Evolutionary conservation across 495 filamentous ascomycete genomes (phyloP), one percentile per base, ranked within the genome.

Genomic region (Xylaria cubensis): DNA sequence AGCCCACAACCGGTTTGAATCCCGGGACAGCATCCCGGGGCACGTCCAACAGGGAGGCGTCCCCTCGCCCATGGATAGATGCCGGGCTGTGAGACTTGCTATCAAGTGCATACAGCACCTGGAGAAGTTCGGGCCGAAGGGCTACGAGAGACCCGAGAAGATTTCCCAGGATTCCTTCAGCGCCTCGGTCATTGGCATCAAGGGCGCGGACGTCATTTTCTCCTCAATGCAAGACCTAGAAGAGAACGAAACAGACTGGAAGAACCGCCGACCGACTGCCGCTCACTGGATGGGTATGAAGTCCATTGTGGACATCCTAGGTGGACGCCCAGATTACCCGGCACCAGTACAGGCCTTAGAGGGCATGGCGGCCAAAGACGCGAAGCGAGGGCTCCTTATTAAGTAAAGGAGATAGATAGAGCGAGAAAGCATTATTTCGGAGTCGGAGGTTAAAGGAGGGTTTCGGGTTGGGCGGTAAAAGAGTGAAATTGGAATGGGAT

Each of bases 11-110:
- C 88, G 94, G 0, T 99, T 98, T 74, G 97, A 99, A 78, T 92
- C 93, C n/a, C 90, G 95, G 63, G 91, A 93, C 76, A 94, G 93
- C 50, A 93, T 98, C 48, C 97, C 97, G 0, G 97, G 97, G 26
- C 96, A 99, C 82, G 96, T 98, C 75, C 96, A 98, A 80, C 95
- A 99, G 82, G 96, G 96, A 76, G 94, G 94, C 50, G 94, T 92
- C 29, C 97, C 97, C 0, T 95, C 93, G 1, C 90, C 95, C 6
- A 98, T 98, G 95, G 97, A 99, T 81, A 91, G 97, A 69, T 94
- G 95, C 61, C 91, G 97, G 69, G 96, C 97, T 2, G 90, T 97
- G 12, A 89, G 97, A 61, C 89, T 99, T 76, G 93, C 95, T 19
- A 95, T 98, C 77, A 93, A 92, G 79, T 95, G 93, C 78, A 90